These are phyloP conservation scores for Cercophora sp. DNA, from an alignment of 495 filamentous ascomycete genomes.

Conservation along the genomic window DNA sequence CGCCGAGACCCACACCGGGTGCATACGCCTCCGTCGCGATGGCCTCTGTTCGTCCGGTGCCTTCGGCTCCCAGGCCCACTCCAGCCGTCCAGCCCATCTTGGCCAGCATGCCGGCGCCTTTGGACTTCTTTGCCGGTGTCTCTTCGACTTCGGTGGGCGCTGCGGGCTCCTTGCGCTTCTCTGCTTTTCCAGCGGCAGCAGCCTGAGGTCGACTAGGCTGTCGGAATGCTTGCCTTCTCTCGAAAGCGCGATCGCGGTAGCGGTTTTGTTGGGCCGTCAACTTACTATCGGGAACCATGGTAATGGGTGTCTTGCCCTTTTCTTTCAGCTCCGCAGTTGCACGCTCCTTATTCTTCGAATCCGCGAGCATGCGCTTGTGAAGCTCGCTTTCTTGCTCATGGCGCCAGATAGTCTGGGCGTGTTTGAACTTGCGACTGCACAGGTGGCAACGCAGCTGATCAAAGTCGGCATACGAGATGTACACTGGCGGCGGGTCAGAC, in stretches of 20 bases:
- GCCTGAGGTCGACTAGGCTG: conserved; percentile 48
- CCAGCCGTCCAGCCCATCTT: conserved; percentile 91
- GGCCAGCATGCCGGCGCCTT: conserved; percentile 75
- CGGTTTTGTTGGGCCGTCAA: conserved; percentile 37
- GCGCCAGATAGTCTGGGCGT: conserved; percentile 60
- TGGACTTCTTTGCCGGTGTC: conserved; percentile 53
- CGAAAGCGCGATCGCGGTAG: conserved; percentile 82
- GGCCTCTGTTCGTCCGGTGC: conserved; percentile 70
- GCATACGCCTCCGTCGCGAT: conserved; percentile 76
- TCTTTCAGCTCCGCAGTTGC: conserved; percentile 48
- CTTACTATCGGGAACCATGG: conserved; percentile 36
- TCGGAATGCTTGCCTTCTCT: conserved; percentile 73
- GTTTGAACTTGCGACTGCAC: conserved; percentile 71
- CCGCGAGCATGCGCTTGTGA: conserved; percentile 66
- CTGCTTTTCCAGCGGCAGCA: neutral
- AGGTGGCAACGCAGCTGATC: conserved; percentile 71
- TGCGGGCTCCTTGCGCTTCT: conserved; percentile 27
- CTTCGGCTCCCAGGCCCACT: conserved; percentile 73
- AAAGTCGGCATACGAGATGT: conserved; percentile 63
- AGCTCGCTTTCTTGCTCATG: conserved; percentile 75
- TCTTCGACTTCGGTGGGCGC: conserved; percentile 14
- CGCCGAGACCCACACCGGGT: conserved; percentile 80
- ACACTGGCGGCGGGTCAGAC: conserved; percentile 22
- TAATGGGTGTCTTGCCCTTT: conserved; percentile 57
- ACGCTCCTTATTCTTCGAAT: conserved; percentile 54